Percentiles rank a stretch among this genome's conserved stretches.
phyloP scores from a whole-genome alignment of 441 rosid species.

The Hura crepitans region DNA sequence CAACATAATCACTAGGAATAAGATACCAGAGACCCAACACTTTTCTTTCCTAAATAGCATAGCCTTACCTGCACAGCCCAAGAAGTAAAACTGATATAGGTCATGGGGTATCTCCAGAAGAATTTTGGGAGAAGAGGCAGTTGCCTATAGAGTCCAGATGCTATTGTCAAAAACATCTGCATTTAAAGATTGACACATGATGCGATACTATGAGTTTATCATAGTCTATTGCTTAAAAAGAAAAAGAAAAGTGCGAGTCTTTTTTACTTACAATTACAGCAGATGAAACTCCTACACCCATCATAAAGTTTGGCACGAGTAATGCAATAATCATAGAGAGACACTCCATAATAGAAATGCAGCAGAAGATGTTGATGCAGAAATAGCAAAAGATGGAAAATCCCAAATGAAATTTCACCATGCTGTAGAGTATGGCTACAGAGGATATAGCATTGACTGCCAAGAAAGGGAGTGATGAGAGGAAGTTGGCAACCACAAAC shows the following conservation, averaged over 20 bases:
- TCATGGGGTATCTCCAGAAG: slow-evolving; percentile 17
- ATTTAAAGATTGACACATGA: neutral
- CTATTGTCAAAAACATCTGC: slow-evolving; percentile 22
- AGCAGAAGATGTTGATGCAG: slow-evolving; percentile 45
- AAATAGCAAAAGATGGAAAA: slow-evolving; percentile 43
- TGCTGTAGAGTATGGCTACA: slow-evolving; percentile 45
- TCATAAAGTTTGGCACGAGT: slow-evolving; percentile 69
- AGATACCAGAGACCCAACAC: neutral
- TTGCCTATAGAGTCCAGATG: slow-evolving; percentile 61
- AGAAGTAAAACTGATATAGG: slow-evolving; percentile 14
- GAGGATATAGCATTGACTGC: slow-evolving; percentile 38
- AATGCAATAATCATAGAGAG: slow-evolving; percentile 78
- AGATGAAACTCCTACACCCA: slow-evolving; percentile 55
- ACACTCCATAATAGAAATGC: slow-evolving; percentile 64
- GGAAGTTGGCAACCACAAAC: slow-evolving; percentile 55
- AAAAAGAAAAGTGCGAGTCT: neutral
- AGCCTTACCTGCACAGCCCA: slow-evolving; percentile 20
- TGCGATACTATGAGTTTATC: neutral
- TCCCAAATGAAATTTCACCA: slow-evolving; percentile 62
- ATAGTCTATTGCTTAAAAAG: neutral
- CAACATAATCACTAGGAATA: neutral
- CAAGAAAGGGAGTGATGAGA: slow-evolving; percentile 67
- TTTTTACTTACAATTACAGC: slow-evolving; percentile 18
- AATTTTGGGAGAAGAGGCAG: slow-evolving; percentile 42
- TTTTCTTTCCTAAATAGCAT: neutral